A percentile compares a stretch with the other conserved stretches of the same genome.
Conservation (phyloP, 352 stramenopile genomes). For the Aphanomyces astaci region DNA sequence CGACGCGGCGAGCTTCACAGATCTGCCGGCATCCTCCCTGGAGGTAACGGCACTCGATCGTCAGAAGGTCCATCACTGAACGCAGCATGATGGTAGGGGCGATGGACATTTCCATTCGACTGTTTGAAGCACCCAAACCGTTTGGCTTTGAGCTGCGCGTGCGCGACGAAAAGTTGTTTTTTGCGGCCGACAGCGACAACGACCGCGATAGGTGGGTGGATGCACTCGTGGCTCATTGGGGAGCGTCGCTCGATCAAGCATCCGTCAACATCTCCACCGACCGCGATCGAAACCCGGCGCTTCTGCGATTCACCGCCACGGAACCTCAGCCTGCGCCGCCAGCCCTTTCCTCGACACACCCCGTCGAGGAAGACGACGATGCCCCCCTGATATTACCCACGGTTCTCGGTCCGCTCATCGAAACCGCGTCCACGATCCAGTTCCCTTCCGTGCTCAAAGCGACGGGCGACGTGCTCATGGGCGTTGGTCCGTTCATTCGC, state of each 20-base stretch:
- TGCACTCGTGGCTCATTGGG: slow-evolving; percentile 36
- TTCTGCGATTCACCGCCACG: too few species aligned
- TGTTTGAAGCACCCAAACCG: slow-evolving; percentile 60
- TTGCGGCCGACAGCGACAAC: slow-evolving; percentile 58
- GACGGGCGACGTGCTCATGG: slow-evolving; percentile 64
- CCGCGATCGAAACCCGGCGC: not conserved
- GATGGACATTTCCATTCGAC: slow-evolving; percentile 49
- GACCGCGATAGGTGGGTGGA: slow-evolving; percentile 74
- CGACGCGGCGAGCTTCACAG: slow-evolving; percentile 1
- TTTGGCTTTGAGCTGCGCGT: slow-evolving; percentile 69
- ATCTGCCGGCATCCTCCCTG: not conserved
- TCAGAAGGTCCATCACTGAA: not conserved
- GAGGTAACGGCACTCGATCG: not conserved
- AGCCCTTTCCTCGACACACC: not conserved
- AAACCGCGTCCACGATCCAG: slow-evolving; percentile 67
- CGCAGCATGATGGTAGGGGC: not conserved
- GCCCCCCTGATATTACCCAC: not conserved
- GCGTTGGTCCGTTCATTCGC: slow-evolving; percentile 62
- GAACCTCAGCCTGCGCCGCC: too few species aligned
- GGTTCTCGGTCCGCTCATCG: slow-evolving; percentile 19
- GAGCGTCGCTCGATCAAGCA: slow-evolving; percentile 8
- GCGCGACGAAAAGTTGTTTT: slow-evolving; percentile 69
- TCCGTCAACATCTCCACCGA: slow-evolving; percentile 17
- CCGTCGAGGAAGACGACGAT: not conserved
- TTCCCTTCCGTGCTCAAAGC: slow-evolving; percentile 58